Percentiles rank a stretch among this genome's conserved stretches.
Conservation (phyloP, 2,329 filamentous ascomycete species). For the Fusarium neocosmosporiellum region DNA sequence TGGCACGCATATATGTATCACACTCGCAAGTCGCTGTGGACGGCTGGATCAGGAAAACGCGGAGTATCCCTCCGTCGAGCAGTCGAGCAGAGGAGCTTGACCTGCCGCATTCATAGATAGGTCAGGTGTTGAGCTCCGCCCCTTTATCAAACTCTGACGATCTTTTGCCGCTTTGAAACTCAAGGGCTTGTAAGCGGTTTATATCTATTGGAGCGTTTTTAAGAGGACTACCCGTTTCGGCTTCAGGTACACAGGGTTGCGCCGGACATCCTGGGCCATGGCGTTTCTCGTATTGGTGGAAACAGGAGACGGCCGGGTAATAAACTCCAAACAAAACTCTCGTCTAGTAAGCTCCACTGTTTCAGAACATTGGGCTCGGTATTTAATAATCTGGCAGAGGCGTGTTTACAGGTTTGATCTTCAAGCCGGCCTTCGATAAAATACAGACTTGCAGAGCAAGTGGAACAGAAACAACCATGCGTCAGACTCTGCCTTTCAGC, state of each 20-base stretch:
- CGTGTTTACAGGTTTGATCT: not conserved
- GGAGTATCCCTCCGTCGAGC: not conserved
- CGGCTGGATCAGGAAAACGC: slow-evolving; percentile 1
- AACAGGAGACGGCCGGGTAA: not conserved
- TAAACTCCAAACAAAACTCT: not conserved
- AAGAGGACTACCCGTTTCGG: not conserved
- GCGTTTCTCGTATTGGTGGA: slow-evolving; percentile 12
- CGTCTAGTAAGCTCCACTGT: not conserved
- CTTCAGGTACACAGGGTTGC: not conserved
- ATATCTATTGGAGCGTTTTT: slow-evolving; percentile 11
- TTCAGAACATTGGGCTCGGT: not conserved
- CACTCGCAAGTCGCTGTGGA: not conserved
- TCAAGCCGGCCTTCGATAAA: not conserved
- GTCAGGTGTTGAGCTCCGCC: slow-evolving; percentile 1
- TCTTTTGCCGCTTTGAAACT: slow-evolving; percentile 15
- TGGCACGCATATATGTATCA: slow-evolving; percentile 11
- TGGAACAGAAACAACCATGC: not conserved
- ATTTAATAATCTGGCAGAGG: not conserved
- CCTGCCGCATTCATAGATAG: slow-evolving; percentile 1
- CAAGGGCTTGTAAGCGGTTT: not conserved
- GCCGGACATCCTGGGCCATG: not conserved
- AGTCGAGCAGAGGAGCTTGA: not conserved
- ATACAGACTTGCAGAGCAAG: not conserved
- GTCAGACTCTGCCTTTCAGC: not conserved
- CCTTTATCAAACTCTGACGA: slow-evolving; percentile 12